Base-by-base conservation (phyloP, 176 grass and related monocot species). In the Metroxylon sagu region DNA sequence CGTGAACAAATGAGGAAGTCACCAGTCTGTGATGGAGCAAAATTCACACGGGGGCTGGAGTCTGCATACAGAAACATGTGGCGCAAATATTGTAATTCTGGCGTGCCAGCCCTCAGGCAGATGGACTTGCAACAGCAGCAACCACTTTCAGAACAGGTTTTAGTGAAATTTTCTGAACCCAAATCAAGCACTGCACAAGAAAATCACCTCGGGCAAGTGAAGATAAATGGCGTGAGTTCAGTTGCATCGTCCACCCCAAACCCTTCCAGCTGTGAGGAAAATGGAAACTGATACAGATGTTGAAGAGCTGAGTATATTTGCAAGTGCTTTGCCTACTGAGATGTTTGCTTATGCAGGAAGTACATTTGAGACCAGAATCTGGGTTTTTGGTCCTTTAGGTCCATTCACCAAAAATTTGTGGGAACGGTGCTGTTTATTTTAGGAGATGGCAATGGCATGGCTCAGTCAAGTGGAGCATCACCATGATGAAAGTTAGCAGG, bases 31-130 rank as follows among this genome's bases (percentile, higher is more conserved):
- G 80, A 98, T 57, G 93, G 93, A 75, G 69, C 75, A 18, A 81
- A 65, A 53, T 98, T 98, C 67, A 71, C 77, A 67, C 69, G 64
- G 0, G 84, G 88, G 52, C 77, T 98, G 58, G 93, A 98, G 83
- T 90, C 88, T 66, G 74, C 84, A 30, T 98, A 92, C 73, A 82
- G 87, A 56, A 76, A 75, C 66, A 98, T 98, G 87, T 98, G 93
- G 93, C 74, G 25, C 49, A 83, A 81, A 52, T 98, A 92, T 66
- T 98, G 93, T 72, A 31, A 62, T 27, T 84, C 73, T 14, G 88
- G 92, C 62, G 64, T 71, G 18, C 88, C 93, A 29, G 80, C 93
- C 15, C 79, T 79, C 12, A 89, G 19, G 67, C 69, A 79, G n/a
- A 48, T 85, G 49, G 82, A 92, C 50, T 35, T 85, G 53, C 54